Conservation (phyloP, 257 asterid species). For the Solanum bulbocastanum region DNA sequence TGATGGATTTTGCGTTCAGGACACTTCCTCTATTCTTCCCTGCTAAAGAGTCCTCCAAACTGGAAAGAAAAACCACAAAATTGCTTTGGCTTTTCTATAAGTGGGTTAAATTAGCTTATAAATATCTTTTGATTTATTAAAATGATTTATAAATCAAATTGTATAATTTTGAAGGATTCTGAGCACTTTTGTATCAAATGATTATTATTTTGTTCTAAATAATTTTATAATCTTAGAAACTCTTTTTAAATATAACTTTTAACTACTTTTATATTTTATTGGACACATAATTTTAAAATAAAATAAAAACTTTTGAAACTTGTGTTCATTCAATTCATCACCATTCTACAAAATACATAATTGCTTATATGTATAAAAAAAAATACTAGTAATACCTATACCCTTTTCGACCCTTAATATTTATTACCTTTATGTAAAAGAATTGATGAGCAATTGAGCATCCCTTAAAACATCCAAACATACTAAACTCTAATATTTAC, state of each 20-base stretch:
- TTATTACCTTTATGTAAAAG: not conserved
- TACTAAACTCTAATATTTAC: not conserved
- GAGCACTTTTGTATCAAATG: not conserved
- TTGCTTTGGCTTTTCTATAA: not conserved
- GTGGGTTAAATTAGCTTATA: not conserved
- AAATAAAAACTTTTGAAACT: not conserved
- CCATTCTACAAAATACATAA: no score
- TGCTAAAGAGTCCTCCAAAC: not conserved
- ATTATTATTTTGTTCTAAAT: not conserved
- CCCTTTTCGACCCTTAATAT: not conserved
- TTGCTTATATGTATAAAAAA: no score
- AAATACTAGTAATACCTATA: no score
- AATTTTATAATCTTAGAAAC: not conserved
- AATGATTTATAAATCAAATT: not conserved
- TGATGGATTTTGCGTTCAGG: not conserved
- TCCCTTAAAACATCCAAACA: not conserved
- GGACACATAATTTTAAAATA: no score
- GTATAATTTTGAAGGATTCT: not conserved
- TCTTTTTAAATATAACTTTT: not conserved
- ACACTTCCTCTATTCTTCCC: not conserved
- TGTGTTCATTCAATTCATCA: not conserved
- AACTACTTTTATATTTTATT: not conserved
- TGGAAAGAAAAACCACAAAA: not conserved
- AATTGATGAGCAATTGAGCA: not conserved
- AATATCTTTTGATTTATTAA: not conserved